Percentiles rank a stretch among this genome's conserved stretches.
Conservation (phyloP, 768 basidiomycete genomes). For the Tricholoma matsutake region DNA sequence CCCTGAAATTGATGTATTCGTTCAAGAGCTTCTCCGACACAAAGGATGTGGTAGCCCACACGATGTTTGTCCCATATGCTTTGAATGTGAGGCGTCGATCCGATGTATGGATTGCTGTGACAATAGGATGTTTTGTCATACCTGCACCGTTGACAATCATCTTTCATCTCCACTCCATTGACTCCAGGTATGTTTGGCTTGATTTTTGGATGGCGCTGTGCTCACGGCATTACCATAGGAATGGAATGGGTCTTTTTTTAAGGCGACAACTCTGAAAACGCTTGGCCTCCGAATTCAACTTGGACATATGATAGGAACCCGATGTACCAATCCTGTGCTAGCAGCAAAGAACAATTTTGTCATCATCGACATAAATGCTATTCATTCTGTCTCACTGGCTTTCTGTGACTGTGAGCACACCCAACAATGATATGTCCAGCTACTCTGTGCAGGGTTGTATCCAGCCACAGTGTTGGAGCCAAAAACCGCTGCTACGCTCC, state of each 20-base stretch:
- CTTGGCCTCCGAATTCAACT: slow-evolving; percentile 1
- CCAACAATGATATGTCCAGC: slow-evolving; percentile 1
- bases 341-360: background rate
- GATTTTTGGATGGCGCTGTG: too few relatives aligned
- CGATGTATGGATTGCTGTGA: background rate
- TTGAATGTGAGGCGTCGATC: background rate
- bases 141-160: slow-evolving; percentile 1
- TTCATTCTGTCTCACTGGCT: background rate
- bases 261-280: too few relatives aligned
- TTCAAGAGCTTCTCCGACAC: background rate
- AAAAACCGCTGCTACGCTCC: slow-evolving; percentile 9
- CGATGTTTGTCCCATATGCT: background rate
- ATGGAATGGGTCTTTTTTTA: too few relatives aligned
- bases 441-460: slow-evolving; percentile 7
- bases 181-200: too few relatives aligned
- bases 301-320: background rate
- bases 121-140: background rate
- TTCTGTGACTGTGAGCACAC: slow-evolving; percentile 1
- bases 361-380: background rate
- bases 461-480: slow-evolving; percentile 11
- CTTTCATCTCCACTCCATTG: background rate
- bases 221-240: too few relatives aligned
- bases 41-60: too few relatives aligned
- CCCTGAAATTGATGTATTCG: background rate
- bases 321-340: background rate